Evolutionary conservation across 208 protist species (phyloP), one percentile per base, ranked within the genome.

Genomic region (Leishmania gerbilli): DNA sequence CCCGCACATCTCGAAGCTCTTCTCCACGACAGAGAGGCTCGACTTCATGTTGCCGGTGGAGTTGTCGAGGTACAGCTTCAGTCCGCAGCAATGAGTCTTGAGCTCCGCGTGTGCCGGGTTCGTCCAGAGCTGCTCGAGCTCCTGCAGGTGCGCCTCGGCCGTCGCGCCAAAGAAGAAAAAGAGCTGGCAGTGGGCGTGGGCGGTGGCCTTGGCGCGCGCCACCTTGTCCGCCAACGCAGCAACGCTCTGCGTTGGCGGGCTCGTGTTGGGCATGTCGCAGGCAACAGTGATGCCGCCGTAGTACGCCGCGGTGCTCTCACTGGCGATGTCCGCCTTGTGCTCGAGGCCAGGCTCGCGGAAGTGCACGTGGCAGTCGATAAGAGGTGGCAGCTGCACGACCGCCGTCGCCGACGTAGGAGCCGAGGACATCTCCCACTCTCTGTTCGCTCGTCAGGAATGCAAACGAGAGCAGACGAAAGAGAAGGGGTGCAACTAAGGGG

Each of bases 311-410:
- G 86, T 89, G n/a, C 93, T 93, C 83, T 98, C 93, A 77, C 85
- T 91, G 31, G 82, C 85, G 91, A 98, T 99, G 81, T 99, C 94
- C 4, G 92, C 98, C 87, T 99, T 99, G 85, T 98, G 87, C 77
- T 95, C 93, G 0, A 97, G 87, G 17, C 98, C 98, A 31, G 98
- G 98, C 81, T 99, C 96, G 49, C 97, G 89, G 76, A 99, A 92
- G 89, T 98, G 96, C 1, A 98, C 97, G 85, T 98, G 96, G 62
- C 97, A 94, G 89, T 99, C 98, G 56, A 99, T 94, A 15, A 99
- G 89, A 64, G 93, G 82, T 9, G 95, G 93, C 40, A 98, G 80
- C 45, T 88, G 82, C 69, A 92, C 76, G 31, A 84, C 68, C 31
- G 64, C 84, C 79, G 77, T 75, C 27, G 76, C 68, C 34, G 42